Conservation (phyloP, 805 yeast species). For the Kluyveromyces dobzhanskii region DNA sequence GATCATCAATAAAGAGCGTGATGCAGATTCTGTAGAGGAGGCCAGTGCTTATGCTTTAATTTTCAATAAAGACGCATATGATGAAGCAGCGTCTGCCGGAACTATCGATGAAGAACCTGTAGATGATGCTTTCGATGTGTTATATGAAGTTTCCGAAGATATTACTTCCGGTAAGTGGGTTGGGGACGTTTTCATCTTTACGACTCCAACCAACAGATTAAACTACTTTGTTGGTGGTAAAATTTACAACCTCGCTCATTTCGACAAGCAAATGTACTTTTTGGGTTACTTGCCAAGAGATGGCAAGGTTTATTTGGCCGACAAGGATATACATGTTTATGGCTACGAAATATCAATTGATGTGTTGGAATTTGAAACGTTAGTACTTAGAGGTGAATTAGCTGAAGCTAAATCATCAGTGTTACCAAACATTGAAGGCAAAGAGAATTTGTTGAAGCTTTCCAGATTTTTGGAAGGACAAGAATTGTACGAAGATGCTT, state of each 20-base stretch:
- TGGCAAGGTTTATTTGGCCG: slow-evolving; percentile 81
- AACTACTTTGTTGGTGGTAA: slow-evolving; percentile 95
- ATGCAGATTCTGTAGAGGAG: slow-evolving; percentile 19
- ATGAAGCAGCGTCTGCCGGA: slow-evolving; percentile 50
- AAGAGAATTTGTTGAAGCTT: slow-evolving; percentile 63
- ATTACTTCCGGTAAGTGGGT: slow-evolving; percentile 90
- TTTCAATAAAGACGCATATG: slow-evolving; percentile 60
- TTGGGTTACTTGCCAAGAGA: slow-evolving; percentile 89
- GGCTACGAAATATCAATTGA: slow-evolving; percentile 76
- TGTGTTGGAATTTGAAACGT: slow-evolving; percentile 91
- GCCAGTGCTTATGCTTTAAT: slow-evolving; percentile 65
- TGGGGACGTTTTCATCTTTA: slow-evolving; percentile 92
- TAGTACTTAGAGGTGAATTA: slow-evolving; percentile 88
- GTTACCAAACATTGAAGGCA: slow-evolving; percentile 49
- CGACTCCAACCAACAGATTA: slow-evolving; percentile 78
- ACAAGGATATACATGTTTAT: slow-evolving; percentile 77
- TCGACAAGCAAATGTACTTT: slow-evolving; percentile 77
- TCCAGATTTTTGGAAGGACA: slow-evolving; percentile 92
- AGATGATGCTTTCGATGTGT: slow-evolving; percentile 76
- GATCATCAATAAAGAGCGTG: slow-evolving; percentile 50
- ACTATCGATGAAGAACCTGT: slow-evolving; percentile 69
- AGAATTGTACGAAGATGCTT: slow-evolving; percentile 78
- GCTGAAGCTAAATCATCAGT: slow-evolving; percentile 63
- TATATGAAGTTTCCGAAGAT: slow-evolving; percentile 72
- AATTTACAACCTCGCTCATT: slow-evolving; percentile 85